These are phyloP conservation scores for Antrodiella citrinella DNA, from an alignment of 768 basidiomycete genomes.

Conservation along the genomic window DNA sequence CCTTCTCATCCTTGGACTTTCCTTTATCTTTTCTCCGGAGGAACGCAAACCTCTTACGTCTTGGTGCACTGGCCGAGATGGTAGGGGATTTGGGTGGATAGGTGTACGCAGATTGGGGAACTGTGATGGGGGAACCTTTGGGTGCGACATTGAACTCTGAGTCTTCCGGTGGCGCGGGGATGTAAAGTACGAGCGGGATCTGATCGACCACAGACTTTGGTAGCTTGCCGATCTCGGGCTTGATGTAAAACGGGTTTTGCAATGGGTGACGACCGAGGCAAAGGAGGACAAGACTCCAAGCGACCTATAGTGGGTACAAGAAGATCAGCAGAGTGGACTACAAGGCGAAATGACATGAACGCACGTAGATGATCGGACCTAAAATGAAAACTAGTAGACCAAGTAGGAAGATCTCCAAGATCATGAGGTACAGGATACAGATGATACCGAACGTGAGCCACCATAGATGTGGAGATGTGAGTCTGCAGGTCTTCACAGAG, in stretches of 20 bases:
- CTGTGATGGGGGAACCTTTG: constrained; percentile 24
- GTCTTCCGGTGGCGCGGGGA: constrained; percentile 62
- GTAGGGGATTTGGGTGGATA: constrained; percentile 47
- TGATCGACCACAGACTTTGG: constrained; percentile 63
- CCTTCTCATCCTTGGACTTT: constrained; percentile 8
- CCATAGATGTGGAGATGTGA: constrained; percentile 74
- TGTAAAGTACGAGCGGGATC: constrained; percentile 81
- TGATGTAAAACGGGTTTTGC: constrained; percentile 64
- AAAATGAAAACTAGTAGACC: constrained; percentile 73
- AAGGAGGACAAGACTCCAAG: constrained; percentile 73
- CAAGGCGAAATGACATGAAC: constrained; percentile 19
- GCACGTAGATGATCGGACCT: constrained; percentile 70
- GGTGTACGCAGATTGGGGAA: constrained; percentile 41
- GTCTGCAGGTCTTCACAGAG: constrained; percentile 64
- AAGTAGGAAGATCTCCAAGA: constrained; percentile 63
- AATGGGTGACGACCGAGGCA: constrained; percentile 76
- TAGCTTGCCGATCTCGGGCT: constrained; percentile 72
- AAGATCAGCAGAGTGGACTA: background rate
- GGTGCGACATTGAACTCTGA: background rate
- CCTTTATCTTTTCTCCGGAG: constrained; percentile 23
- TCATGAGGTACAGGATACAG: constrained; percentile 70
- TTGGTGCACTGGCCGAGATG: constrained; percentile 9
- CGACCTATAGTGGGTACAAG: constrained; percentile 35
- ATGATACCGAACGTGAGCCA: constrained; percentile 80
- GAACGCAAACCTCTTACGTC: constrained; percentile 48